Conservation (phyloP, 768 basidiomycete species). For the Tephrocybe sp. region DNA sequence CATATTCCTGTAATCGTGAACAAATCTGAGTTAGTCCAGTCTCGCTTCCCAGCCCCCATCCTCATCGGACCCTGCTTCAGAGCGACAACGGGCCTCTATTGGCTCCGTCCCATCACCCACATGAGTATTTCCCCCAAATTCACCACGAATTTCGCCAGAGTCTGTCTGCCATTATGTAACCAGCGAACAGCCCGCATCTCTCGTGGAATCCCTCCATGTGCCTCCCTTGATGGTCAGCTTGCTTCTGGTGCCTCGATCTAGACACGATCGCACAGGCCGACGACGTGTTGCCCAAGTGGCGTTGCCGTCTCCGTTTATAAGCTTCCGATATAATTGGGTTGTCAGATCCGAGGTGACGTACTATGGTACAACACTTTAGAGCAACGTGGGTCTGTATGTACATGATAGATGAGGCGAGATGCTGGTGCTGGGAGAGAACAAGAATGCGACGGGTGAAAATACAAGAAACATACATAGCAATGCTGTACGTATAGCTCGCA, state of each 20-base stretch:
- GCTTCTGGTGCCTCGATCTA: conserved; percentile 23
- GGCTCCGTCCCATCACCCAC: conserved; percentile 28
- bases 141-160: not conserved
- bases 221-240: conserved; percentile 14
- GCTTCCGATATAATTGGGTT: conserved; percentile 19
- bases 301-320: conserved; percentile 20
- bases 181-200: conserved; percentile 14
- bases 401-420: conserved; percentile 1
- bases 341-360: conserved; percentile 11
- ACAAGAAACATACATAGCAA: not conserved
- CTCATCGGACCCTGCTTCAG: conserved; percentile 40
- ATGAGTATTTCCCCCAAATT: conserved; percentile 1
- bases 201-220: conserved; percentile 18
- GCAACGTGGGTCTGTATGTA: not conserved
- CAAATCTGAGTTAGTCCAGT: conserved; percentile 21
- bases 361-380: not conserved
- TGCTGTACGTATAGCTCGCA: not conserved
- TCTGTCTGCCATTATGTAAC: conserved; percentile 6
- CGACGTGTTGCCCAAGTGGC: conserved; percentile 17
- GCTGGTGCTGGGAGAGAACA: not conserved
- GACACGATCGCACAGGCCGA: conserved; percentile 7
- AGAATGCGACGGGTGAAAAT: not conserved
- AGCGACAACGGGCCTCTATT: conserved; percentile 37
- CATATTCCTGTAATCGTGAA: conserved; percentile 28
- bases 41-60: conserved; percentile 22